Evolutionary conservation across 1,139 yeast genomes (phyloP), one percentile per base, ranked within the genome.

Genomic region (Hyphopichia burtonii): DNA sequence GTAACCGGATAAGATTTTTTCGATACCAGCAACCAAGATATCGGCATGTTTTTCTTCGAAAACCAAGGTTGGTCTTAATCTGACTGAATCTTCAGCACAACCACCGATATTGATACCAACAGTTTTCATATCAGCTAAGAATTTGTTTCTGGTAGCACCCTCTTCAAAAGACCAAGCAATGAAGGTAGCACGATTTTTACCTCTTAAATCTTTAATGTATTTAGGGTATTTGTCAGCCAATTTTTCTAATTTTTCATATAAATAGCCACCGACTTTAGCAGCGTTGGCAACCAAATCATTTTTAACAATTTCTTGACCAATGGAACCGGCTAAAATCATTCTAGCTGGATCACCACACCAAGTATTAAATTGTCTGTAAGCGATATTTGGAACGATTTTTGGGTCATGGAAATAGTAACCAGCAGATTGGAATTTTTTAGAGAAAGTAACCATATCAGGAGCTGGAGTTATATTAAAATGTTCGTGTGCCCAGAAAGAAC

Each of bases 291-390:
- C 76, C 52, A 86, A 75, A 53, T 82, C 75, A 62, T 84, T 69
- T 58, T 80, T 80, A 45, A 69, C 65, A 41, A 85, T 67, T 64
- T 85, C 90, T 48, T 74, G 66, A 60, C 80, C 81, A 53, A 86
- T 84, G 49, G 86, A 79, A 50, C 82, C 81, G 42, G 91, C 85
- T 58, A 86, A 74, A 53, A 85, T 68, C 58, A 86, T 79, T 68
- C 85, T 81, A 47, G 89, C 82, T 59, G 93, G 90, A 71, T 86
- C 95, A 54, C 95, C 95, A 65, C 91, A 84, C 95, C 95, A 86
- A 46, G 95, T 86, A 80, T 86, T 86, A 76, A 86, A 86, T 72
- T 86, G 93, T 64, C 94, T 82, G 75, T 83, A 86, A 37, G 94
- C 80, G 61, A 71, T 58, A 61, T 79, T 74, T 52, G 95, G 95